A percentile compares a stretch with the other conserved stretches of the same genome.
Conservation (phyloP, 2,329 filamentous ascomycete species). For the Pestalotiopsis sp. region DNA sequence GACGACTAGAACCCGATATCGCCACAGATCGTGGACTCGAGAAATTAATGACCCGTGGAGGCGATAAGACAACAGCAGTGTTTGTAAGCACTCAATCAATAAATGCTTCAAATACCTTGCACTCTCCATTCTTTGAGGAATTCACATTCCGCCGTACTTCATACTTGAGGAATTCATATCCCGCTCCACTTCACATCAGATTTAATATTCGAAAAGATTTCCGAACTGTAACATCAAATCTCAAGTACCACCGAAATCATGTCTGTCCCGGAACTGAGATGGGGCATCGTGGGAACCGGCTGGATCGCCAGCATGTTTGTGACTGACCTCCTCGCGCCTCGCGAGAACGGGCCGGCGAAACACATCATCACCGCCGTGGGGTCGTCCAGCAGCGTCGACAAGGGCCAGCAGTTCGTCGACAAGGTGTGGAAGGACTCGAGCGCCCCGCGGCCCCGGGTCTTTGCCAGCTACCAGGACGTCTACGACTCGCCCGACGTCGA, state of each 20-base stretch:
- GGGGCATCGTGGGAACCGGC: neutral
- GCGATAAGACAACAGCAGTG: neutral
- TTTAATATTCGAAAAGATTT: neutral
- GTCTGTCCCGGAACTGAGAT: neutral
- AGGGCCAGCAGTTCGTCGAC: neutral
- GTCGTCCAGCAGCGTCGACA: neutral
- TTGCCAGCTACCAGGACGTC: neutral
- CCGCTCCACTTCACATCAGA: neutral
- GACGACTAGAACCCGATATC: neutral
- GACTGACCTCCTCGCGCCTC: neutral
- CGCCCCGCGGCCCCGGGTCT: neutral
- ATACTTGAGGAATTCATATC: neutral
- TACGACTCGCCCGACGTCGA: neutral
- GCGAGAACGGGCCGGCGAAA: neutral
- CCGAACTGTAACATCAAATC: neutral
- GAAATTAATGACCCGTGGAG: neutral
- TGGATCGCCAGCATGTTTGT: conserved; percentile 5
- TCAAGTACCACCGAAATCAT: neutral
- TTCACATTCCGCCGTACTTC: neutral
- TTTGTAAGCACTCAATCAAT: neutral
- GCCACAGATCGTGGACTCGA: neutral
- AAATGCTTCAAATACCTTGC: no score
- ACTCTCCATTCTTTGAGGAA: neutral
- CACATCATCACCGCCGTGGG: neutral
- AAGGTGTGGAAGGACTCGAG: neutral